Evolutionary conservation across 352 stramenopile genomes (phyloP).

Genomic region (Globisporangium barbulae): DNA sequence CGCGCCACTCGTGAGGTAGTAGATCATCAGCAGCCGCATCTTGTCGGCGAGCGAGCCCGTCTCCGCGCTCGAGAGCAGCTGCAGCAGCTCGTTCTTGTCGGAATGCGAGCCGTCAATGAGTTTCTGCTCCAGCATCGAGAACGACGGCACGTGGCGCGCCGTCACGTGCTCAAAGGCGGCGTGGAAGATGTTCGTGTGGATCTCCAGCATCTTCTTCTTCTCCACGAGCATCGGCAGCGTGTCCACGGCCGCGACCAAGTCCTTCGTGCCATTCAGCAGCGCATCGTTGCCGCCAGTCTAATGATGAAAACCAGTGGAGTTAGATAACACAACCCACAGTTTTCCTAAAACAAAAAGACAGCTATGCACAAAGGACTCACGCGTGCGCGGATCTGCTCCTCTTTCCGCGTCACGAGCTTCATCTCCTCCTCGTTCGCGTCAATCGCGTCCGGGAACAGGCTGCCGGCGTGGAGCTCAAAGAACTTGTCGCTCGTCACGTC

Average conservation of each 20-base stretch:
- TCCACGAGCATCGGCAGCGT: constrained; percentile 77
- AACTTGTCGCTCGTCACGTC: constrained; percentile 83
- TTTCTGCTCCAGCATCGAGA: constrained; percentile 85
- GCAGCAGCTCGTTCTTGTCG: constrained; percentile 67
- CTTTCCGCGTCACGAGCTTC: constrained; percentile 83
- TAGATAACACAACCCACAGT: neutral
- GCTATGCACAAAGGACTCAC: constrained; percentile 14
- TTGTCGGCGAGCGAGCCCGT: constrained; percentile 77
- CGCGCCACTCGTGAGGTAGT: constrained; percentile 76
- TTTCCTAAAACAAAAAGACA: neutral
- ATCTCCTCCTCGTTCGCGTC: constrained; percentile 88
- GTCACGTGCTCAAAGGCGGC: constrained; percentile 77
- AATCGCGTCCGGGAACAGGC: constrained; percentile 78
- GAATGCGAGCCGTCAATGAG: constrained; percentile 78
- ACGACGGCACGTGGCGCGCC: constrained; percentile 75
- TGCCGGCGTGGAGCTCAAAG: constrained; percentile 73
- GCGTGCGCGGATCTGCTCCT: constrained; percentile 73
- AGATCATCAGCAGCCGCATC: constrained; percentile 86
- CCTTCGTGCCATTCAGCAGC: constrained; percentile 76
- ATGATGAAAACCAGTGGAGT: neutral
- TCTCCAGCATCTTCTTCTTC: constrained; percentile 89
- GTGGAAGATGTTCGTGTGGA: constrained; percentile 89
- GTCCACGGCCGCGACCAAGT: constrained; percentile 80
- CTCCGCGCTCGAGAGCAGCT: constrained; percentile 57
- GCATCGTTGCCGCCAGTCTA: constrained; percentile 65